Evolutionary conservation across 225 moss, liverwort and hornwort genomes (phyloP).

Genomic region (Marchantia polymorpha): DNA sequence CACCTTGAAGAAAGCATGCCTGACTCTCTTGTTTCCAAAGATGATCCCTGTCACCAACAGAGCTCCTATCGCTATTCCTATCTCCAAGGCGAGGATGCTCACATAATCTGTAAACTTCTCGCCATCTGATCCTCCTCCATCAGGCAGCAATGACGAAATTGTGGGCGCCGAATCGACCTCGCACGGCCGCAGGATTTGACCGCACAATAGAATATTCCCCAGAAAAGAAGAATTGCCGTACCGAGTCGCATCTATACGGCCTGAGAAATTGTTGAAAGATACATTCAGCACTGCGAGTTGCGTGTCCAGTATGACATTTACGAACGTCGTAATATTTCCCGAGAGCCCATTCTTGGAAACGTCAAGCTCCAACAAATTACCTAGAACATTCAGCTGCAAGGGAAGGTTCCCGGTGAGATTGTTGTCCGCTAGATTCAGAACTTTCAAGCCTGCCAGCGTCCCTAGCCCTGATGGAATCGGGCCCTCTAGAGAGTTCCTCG

Average conservation of each 20-base stretch:
- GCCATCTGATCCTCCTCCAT: neutral
- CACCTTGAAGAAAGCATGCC: neutral
- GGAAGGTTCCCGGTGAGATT: slow-evolving; percentile 1
- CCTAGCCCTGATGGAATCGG: neutral
- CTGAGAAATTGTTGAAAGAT: neutral
- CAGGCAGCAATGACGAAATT: no score
- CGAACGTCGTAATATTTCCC: slow-evolving; percentile 3
- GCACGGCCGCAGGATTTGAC: neutral
- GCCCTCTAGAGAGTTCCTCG: neutral
- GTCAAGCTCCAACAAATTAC: neutral
- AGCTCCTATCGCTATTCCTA: slow-evolving; percentile 5
- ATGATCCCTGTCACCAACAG: neutral
- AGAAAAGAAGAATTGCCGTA: neutral
- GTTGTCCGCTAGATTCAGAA: neutral
- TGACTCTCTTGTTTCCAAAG: neutral
- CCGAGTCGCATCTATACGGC: neutral
- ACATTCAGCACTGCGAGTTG: neutral
- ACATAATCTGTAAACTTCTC: neutral
- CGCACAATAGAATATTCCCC: neutral
- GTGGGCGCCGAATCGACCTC: neutral
- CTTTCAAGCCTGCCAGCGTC: neutral
- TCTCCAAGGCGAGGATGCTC: slow-evolving; percentile 10
- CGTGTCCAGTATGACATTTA: no score
- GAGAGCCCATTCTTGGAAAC: slow-evolving; percentile 5
- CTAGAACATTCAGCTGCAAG: neutral